These are phyloP conservation scores for Solioccasus polychromus DNA, from an alignment of 768 basidiomycete genomes.

Conservation along the genomic window DNA sequence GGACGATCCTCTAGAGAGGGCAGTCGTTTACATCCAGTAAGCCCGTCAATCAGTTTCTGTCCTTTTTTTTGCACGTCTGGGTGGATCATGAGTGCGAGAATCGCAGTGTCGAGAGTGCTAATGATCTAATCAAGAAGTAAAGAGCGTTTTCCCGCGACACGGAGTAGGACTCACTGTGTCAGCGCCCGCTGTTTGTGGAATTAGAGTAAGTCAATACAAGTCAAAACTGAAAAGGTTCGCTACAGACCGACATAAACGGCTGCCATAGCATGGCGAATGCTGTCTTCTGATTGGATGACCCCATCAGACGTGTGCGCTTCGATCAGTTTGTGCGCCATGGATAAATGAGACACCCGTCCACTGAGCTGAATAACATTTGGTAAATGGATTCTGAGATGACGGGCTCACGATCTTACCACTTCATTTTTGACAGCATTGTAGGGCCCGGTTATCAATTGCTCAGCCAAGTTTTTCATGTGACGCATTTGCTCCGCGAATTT, in stretches of 20 bases:
- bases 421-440: slow-evolving; percentile 2
- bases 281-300: slow-evolving; percentile 1
- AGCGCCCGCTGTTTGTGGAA: neutral
- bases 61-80: slow-evolving; percentile 3
- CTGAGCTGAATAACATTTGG: neutral
- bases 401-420: neutral
- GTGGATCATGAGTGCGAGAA: slow-evolving; percentile 4
- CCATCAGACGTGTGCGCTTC: neutral
- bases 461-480: slow-evolving; percentile 1
- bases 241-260: slow-evolving; percentile 2
- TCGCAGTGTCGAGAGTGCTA: slow-evolving; percentile 1
- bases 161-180: slow-evolving; percentile 1
- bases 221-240: neutral
- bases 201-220: neutral
- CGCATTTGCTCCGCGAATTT: slow-evolving; percentile 4
- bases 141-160: neutral
- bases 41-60: neutral
- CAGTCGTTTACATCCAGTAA: neutral
- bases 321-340: slow-evolving; percentile 6
- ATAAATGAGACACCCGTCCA: slow-evolving; percentile 1
- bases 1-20: slow-evolving; percentile 2
- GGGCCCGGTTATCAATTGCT: neutral
- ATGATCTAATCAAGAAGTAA: neutral
- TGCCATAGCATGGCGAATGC: slow-evolving; percentile 4
- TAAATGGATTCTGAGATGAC: neutral